These are phyloP conservation scores for Grosmannia serpens DNA, from an alignment of 2,329 filamentous ascomycete genomes.

Conservation along the genomic window DNA sequence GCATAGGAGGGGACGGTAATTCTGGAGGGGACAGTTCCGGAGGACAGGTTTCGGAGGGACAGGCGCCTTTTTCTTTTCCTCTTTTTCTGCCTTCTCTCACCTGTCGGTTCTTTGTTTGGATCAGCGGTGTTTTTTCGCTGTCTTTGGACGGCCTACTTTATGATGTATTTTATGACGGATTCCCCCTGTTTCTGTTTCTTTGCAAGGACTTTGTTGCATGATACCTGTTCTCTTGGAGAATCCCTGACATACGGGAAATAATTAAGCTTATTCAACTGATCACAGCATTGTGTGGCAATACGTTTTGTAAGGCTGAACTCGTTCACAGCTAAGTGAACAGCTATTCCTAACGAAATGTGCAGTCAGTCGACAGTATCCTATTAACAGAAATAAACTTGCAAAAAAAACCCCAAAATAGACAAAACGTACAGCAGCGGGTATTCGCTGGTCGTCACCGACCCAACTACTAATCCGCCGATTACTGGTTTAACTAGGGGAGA, in stretches of 20 bases:
- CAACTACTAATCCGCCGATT: too few species aligned
- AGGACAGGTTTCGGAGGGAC: too few species aligned
- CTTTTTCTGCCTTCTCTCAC: neutral
- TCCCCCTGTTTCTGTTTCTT: neutral
- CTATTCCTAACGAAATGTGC: too few species aligned
- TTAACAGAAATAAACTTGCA: too few species aligned
- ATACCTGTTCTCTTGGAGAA: neutral
- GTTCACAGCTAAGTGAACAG: too few species aligned
- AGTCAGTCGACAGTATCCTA: too few species aligned
- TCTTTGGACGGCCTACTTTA: neutral
- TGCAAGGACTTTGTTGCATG: neutral
- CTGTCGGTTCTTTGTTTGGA: neutral
- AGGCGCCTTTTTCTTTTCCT: neutral
- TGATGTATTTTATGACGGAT: neutral
- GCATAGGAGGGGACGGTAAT: neutral
- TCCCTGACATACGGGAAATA: neutral
- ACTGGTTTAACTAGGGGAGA: too few species aligned
- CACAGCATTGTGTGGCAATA: neutral
- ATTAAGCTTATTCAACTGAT: neutral
- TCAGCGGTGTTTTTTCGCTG: neutral
- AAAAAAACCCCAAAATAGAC: too few species aligned
- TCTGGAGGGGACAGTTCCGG: neutral
- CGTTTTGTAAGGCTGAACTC: neutral
- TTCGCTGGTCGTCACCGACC: too few species aligned
- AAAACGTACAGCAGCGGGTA: too few species aligned